Evolutionary conservation across 2,329 filamentous ascomycete genomes (phyloP), one percentile per base, ranked within the genome.

Genomic region (Pseudocercospora pini-densiflorae): DNA sequence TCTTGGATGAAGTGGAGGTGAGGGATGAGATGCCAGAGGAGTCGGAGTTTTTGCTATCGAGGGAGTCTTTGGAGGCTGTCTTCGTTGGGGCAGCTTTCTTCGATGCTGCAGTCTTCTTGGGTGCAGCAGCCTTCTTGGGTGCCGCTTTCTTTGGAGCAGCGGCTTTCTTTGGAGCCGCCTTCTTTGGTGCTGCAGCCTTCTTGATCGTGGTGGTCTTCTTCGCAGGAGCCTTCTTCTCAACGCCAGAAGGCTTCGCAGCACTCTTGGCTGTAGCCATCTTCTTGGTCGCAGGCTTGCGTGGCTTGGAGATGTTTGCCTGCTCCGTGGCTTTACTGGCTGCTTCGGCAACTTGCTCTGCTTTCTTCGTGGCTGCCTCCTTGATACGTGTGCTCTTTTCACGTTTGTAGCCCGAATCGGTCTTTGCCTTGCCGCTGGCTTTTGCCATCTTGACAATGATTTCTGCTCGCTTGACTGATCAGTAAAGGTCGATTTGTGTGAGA

Each of bases 231-330:
- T 51, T 55, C 23, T 27, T 55, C 23, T 31, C 27, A 12, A 24
- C 24, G 6, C 16, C 27, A 14, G 12, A 5, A 3, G 51, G 27
- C 12, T 27, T 31, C 23, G 24, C 51, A 31, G 51, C 51, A 55
- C 27, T 40, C 24, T 27, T 55, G 1, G 53, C n/a, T 5, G 19
- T 54, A 5, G 53, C 10, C 9, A 33, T 58, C 33, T 27, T 63
- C 61, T 63, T 63, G 5, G 49, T 58, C 23, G 43, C 61, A 8
- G 61, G 36, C 53, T 53, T 51, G 31, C 55, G 55, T 58, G 55
- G 55, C 19, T 58, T 58, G 9, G 55, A 43, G 9, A 33, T 43
- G 31, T 45, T 59, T 10, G 61, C 61, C 2, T 31, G 36, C 29
- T 55, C 27, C 8, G 65, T 54, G 12, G 40, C 23, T n/a, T 62